Percentiles rank a stretch among this genome's conserved stretches.
These are phyloP conservation scores for Isatis tinctoria DNA, from an alignment of 345 rosid species.

Conservation along the genomic window DNA sequence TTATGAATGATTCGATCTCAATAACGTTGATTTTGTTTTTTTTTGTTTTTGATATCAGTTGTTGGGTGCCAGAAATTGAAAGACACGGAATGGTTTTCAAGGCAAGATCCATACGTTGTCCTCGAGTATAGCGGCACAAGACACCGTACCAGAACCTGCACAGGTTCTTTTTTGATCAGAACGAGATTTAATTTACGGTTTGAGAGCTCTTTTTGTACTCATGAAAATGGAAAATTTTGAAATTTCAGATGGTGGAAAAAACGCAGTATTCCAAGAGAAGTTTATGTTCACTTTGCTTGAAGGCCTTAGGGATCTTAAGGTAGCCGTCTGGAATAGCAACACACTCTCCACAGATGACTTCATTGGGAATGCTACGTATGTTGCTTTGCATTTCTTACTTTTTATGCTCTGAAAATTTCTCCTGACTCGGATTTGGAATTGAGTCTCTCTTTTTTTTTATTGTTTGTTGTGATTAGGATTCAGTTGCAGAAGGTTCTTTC, in stretches of 20 bases:
- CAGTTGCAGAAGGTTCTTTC: slow-evolving; percentile 73
- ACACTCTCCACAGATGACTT: slow-evolving; percentile 60
- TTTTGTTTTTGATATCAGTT: slow-evolving; percentile 31
- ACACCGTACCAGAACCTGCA: slow-evolving; percentile 61
- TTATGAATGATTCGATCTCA: neutral
- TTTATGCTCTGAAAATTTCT: neutral
- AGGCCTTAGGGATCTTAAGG: slow-evolving; percentile 66
- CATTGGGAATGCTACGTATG: slow-evolving; percentile 87
- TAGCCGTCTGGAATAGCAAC: slow-evolving; percentile 80
- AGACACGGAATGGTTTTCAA: slow-evolving; percentile 71
- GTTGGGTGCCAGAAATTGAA: slow-evolving; percentile 62
- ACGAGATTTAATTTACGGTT: neutral
- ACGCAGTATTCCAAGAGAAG: slow-evolving; percentile 87
- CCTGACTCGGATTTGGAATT: neutral
- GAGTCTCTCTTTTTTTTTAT: slow-evolving; percentile 8
- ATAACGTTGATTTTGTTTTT: neutral
- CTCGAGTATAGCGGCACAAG: slow-evolving; percentile 50
- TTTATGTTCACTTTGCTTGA: slow-evolving; percentile 68
- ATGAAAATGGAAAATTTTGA: neutral
- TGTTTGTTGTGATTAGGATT: slow-evolving; percentile 44
- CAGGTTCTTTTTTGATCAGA: slow-evolving; percentile 36
- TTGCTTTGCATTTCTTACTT: neutral
- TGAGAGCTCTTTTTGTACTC: neutral
- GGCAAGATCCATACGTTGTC: slow-evolving; percentile 69
- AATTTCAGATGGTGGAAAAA: slow-evolving; percentile 68